These are phyloP conservation scores for Forsythia viridissima DNA, from an alignment of 257 asterid species.

Conservation along the genomic window DNA sequence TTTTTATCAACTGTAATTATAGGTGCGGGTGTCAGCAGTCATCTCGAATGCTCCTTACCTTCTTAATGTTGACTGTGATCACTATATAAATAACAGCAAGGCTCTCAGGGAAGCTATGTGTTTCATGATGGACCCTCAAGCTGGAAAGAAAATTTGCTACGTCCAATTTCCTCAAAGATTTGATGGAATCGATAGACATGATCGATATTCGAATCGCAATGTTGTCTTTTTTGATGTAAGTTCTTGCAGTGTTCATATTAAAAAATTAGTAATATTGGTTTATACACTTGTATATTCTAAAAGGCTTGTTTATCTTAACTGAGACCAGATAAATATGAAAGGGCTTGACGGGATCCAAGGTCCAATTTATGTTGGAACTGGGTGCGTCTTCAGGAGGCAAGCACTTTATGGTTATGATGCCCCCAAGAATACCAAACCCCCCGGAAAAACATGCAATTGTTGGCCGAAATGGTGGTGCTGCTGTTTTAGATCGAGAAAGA, in stretches of 20 bases:
- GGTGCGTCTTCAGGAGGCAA: slow-evolving; percentile 70
- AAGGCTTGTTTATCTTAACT: slow-evolving; percentile 13
- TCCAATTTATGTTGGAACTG: slow-evolving; percentile 74
- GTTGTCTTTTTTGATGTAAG: slow-evolving; percentile 72
- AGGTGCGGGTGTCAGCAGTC: slow-evolving; percentile 72
- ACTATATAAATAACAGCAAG: slow-evolving; percentile 66
- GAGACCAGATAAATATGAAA: slow-evolving; percentile 66
- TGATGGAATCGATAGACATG: slow-evolving; percentile 66
- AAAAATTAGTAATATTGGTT: slow-evolving; percentile 5
- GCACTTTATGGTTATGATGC: slow-evolving; percentile 74
- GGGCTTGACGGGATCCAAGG: slow-evolving; percentile 85
- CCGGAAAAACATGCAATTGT: slow-evolving; percentile 63
- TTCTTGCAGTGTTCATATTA: background rate
- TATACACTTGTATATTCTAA: background rate
- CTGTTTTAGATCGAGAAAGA: slow-evolving; percentile 47
- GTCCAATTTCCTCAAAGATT: slow-evolving; percentile 78
- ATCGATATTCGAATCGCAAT: slow-evolving; percentile 65
- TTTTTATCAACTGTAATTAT: slow-evolving; percentile 16
- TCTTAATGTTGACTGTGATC: slow-evolving; percentile 74
- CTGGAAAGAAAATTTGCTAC: slow-evolving; percentile 72
- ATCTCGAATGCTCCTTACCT: slow-evolving; percentile 71
- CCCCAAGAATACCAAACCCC: slow-evolving; percentile 53
- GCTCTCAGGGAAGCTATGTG: slow-evolving; percentile 76
- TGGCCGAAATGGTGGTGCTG: slow-evolving; percentile 58
- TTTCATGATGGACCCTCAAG: slow-evolving; percentile 73